A percentile compares a stretch with the other conserved stretches of the same genome.
phyloP scores from a whole-genome alignment of 345 rosid genomes.

The Cardamine occulta region DNA sequence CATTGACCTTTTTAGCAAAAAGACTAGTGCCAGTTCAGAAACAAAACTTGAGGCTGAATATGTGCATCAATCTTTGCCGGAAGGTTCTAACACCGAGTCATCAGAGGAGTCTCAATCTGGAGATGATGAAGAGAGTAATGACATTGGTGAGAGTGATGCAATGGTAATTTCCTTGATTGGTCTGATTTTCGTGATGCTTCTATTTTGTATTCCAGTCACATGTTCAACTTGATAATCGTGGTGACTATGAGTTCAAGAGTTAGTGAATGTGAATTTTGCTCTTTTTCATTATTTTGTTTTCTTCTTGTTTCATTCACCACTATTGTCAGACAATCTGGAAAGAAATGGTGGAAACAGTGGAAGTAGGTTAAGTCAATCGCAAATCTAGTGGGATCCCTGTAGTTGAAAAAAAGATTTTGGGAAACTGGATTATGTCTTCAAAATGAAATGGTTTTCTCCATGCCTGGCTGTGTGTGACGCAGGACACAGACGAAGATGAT shows the following conservation, averaged over 20 bases:
- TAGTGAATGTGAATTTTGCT: slow-evolving; percentile 12
- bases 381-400: slow-evolving; percentile 8
- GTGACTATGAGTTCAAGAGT: slow-evolving; percentile 15
- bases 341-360: neutral
- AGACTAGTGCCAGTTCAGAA: slow-evolving; percentile 46
- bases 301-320: slow-evolving; percentile 11
- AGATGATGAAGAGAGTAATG: slow-evolving; percentile 42
- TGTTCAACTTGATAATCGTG: slow-evolving; percentile 12
- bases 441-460: neutral
- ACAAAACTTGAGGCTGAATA: slow-evolving; percentile 43
- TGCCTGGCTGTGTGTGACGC: slow-evolving; percentile 28
- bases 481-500: slow-evolving; percentile 51
- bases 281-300: neutral
- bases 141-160: slow-evolving; percentile 45
- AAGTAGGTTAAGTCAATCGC: slow-evolving; percentile 2
- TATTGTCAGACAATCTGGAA: slow-evolving; percentile 16
- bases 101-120: slow-evolving; percentile 40
- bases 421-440: slow-evolving; percentile 8
- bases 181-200: slow-evolving; percentile 22
- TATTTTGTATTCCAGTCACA: neutral
- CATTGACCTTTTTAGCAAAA: slow-evolving; percentile 68
- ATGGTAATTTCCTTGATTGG: slow-evolving; percentile 46
- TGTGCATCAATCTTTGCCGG: slow-evolving; percentile 34
- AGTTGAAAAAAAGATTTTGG: neutral
- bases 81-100: slow-evolving; percentile 49